These are phyloP conservation scores for Larix kaempferi DNA, from an alignment of 75 land plant species.

Conservation along the genomic window DNA sequence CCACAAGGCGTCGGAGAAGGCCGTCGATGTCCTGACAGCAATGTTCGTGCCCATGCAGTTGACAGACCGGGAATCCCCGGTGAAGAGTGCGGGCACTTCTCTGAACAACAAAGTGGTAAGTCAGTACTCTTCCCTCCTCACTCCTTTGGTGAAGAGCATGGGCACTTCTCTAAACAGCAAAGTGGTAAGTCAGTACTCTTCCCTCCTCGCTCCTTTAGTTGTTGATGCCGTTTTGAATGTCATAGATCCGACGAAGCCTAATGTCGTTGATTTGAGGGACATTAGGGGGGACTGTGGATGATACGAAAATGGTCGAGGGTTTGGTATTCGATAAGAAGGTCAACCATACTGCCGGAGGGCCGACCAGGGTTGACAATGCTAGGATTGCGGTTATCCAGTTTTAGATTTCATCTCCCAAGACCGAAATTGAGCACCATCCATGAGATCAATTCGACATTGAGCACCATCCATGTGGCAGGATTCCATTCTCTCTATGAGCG, in stretches of 20 bases:
- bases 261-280: constrained; percentile 74
- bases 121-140: too few relatives aligned
- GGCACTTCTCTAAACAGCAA: constrained; percentile 89
- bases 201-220: constrained; percentile 89
- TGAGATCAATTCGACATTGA: too few relatives aligned
- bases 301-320: constrained; percentile 83
- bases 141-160: constrained; percentile 81
- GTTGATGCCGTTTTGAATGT: constrained; percentile 87
- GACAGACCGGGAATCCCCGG: constrained; percentile 74
- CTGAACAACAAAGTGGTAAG: too few relatives aligned
- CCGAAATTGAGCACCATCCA: constrained; percentile 99
- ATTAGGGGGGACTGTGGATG: constrained; percentile 97
- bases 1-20: constrained; percentile 67
- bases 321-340: constrained; percentile 92
- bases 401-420: constrained; percentile 97
- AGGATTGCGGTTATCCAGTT: constrained; percentile 94
- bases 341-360: constrained; percentile 88
- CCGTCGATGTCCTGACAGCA: constrained; percentile 74
- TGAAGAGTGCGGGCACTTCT: too few relatives aligned
- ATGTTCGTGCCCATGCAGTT: constrained; percentile 89
- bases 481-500: too few relatives aligned
- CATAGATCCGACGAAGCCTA: constrained; percentile 76
- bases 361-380: constrained; percentile 86
- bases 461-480: too few relatives aligned
- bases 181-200: constrained; percentile 92